These are phyloP conservation scores for Coemansia sp. DNA, from an alignment of 192 early-diverging fungal species.

Conservation along the genomic window DNA sequence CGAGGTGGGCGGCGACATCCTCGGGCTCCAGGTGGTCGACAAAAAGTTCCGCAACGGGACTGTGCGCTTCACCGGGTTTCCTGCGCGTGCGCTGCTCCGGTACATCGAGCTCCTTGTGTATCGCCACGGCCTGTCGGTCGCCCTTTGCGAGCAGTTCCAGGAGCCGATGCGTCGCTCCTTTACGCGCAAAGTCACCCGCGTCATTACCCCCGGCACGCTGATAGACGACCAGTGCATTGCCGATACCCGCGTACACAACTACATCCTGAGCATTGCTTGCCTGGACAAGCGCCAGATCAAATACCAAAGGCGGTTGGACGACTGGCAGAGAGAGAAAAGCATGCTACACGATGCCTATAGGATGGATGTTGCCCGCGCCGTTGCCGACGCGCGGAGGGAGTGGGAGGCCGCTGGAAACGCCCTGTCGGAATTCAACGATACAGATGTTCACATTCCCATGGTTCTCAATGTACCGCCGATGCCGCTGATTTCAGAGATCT, in stretches of 20 bases:
- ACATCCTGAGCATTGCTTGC: slow-evolving; percentile 66
- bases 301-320: slow-evolving; percentile 10
- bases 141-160: slow-evolving; percentile 71
- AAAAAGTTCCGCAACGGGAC: slow-evolving; percentile 63
- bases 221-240: slow-evolving; percentile 74
- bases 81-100: slow-evolving; percentile 61
- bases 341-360: neutral
- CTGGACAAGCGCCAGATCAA: slow-evolving; percentile 16
- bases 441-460: slow-evolving; percentile 16
- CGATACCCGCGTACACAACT: slow-evolving; percentile 70
- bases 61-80: slow-evolving; percentile 75
- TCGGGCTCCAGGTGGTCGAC: slow-evolving; percentile 71
- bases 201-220: slow-evolving; percentile 86
- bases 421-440: slow-evolving; percentile 19
- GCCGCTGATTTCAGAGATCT: slow-evolving; percentile 9
- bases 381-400: slow-evolving; percentile 9
- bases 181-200: slow-evolving; percentile 70
- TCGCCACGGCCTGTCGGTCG: slow-evolving; percentile 62
- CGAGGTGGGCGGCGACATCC: slow-evolving; percentile 60
- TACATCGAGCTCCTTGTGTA: slow-evolving; percentile 70
- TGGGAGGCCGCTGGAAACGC: slow-evolving; percentile 8
- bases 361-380: slow-evolving; percentile 1
- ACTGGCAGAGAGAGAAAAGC: slow-evolving; percentile 5
- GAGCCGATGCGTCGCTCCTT: slow-evolving; percentile 57
- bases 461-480: slow-evolving; percentile 15